These are phyloP conservation scores for Arachnomyces sp. DNA, from an alignment of 2,329 filamentous ascomycete genomes.

Conservation along the genomic window DNA sequence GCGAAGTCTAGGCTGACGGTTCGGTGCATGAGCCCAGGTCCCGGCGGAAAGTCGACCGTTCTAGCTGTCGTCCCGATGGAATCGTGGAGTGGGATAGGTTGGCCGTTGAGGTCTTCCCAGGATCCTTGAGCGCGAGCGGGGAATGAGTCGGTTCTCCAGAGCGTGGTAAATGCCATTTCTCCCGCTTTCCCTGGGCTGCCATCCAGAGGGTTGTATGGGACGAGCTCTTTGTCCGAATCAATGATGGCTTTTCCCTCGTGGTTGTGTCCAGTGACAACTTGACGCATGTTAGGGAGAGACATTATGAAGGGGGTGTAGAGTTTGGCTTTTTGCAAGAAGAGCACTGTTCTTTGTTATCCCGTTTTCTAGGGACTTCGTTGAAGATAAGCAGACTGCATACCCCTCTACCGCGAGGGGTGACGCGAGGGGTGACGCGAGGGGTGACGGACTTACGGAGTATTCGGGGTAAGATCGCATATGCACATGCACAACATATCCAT, in stretches of 20 bases:
- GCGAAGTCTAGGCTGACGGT: constrained; percentile 24
- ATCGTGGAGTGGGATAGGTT: constrained; percentile 16
- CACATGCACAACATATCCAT: too few species aligned
- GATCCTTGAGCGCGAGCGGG: constrained; percentile 15
- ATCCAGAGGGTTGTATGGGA: constrained; percentile 15
- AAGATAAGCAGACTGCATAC: too few species aligned
- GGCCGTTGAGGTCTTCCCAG: constrained; percentile 17
- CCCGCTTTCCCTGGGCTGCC: constrained; percentile 7
- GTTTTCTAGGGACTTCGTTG: too few species aligned
- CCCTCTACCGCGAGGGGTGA: too few species aligned
- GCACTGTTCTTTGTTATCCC: too few species aligned
- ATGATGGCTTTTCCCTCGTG: constrained; percentile 20
- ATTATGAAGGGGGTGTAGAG: not conserved
- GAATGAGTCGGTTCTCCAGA: constrained; percentile 17
- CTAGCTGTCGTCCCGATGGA: constrained; percentile 14
- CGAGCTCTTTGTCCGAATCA: constrained; percentile 17
- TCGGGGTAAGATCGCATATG: too few species aligned
- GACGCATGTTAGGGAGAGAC: constrained; percentile 12
- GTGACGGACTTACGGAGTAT: too few species aligned
- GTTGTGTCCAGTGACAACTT: constrained; percentile 21
- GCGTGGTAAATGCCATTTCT: constrained; percentile 18
- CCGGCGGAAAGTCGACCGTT: constrained; percentile 21
- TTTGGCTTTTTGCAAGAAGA: too few species aligned
- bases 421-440: too few species aligned
- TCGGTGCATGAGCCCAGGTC: constrained; percentile 17